Conservation (phyloP, 1,284 basidiomycete species). For the Uromyces viciae-fabae region DNA sequence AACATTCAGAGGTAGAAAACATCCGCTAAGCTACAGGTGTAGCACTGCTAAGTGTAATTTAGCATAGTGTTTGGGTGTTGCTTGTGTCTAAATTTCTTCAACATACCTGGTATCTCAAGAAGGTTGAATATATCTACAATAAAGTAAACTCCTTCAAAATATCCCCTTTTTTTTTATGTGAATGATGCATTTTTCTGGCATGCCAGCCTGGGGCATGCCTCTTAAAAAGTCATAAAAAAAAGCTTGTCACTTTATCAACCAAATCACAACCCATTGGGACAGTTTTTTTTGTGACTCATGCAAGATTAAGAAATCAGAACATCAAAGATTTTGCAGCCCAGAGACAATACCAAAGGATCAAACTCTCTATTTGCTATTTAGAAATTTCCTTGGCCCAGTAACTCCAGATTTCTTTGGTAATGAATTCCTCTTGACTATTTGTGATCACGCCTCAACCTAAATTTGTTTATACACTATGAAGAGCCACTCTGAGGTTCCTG, state of each 20-base stretch:
- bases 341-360: neutral
- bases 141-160: too few species aligned
- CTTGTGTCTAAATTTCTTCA: neutral
- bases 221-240: neutral
- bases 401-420: neutral
- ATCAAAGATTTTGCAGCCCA: neutral
- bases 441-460: neutral
- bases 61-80: too few species aligned
- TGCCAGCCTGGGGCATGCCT: neutral
- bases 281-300: slow-evolving; percentile 2
- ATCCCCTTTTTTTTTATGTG: too few species aligned
- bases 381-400: neutral
- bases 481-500: neutral
- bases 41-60: too few species aligned
- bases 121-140: too few species aligned
- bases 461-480: neutral
- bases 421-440: neutral
- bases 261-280: neutral
- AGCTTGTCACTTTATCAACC: neutral
- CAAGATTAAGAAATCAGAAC: too few species aligned
- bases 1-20: too few species aligned
- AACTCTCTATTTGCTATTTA: neutral
- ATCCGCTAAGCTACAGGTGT: too few species aligned
- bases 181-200: too few species aligned
- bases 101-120: neutral